Base-by-base conservation (phyloP, 306 rosid genomes). In the Cicer cuneatum region DNA sequence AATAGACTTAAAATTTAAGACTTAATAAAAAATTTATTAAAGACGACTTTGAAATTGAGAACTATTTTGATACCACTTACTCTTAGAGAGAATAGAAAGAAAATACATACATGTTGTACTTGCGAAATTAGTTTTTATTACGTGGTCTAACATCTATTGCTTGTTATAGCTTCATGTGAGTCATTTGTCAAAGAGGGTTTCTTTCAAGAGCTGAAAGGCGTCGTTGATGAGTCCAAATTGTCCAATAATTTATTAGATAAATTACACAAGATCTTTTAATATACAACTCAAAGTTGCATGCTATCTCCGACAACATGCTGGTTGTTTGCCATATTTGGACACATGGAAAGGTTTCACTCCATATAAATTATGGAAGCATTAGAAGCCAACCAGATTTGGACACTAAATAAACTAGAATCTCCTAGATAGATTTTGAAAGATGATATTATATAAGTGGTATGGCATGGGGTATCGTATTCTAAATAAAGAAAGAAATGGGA, bases 321-420 rank as follows among this genome's bases (percentile, higher is more conserved):
- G 70, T 60, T 69, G 66, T 18, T 66, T 73, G 56, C 64, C 71
- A 16, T 70, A 46, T 66, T 60, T 51, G 7, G 74, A 24, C 58
- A 71, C 61, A 71, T 6, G 6, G 15, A 40, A 45, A 42, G 73
- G 65, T 64, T 57, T 61, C 58, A 33, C 21, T 24, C 71, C 68
- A 72, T 81, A 68, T 24, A 24, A 57, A 57, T 57, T 21, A 85
- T 85, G 78, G 42, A 65, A 46, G 73, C 77, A 35, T 42, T 15
- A 9, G 1, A n/a, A 71, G 6, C 88, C 88, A 88, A 84, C 35
- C 62, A 52, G 15, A 35, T 18, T 6, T 72, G 5, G 71, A 72
- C 92, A 10, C 35, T 40, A 52, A 61, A 63, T 71, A 7, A 58
- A 59, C 39, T 52, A 58, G 84, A 80, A 66, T 7, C 15, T 60